A percentile compares a stretch with the other conserved stretches of the same genome.
phyloP scores from a whole-genome alignment of 208 protist species.

The Leishmania major region DNA sequence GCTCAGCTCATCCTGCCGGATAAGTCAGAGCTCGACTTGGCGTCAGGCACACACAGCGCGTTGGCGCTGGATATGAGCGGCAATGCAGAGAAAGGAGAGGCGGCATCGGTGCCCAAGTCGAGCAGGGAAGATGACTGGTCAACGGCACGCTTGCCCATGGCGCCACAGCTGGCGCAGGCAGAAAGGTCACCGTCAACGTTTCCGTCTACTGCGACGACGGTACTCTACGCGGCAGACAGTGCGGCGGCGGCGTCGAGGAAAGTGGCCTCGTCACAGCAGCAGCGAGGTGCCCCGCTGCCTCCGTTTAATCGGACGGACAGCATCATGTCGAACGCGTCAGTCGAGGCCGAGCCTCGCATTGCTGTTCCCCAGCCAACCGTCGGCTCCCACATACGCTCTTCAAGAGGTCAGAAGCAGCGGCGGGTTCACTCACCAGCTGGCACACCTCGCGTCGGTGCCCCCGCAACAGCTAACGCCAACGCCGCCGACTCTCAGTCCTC shows the following conservation, averaged over 20 bases:
- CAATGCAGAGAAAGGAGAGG: background rate
- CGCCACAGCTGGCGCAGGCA: background rate
- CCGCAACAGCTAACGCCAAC: background rate
- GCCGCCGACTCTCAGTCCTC: background rate
- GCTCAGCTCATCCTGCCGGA: constrained; percentile 8
- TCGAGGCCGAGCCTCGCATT: constrained; percentile 14
- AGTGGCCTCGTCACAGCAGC: constrained; percentile 2
- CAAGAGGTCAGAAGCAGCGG: background rate
- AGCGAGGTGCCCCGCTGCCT: background rate
- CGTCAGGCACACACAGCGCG: background rate
- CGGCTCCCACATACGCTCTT: constrained; percentile 2
- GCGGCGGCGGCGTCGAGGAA: background rate
- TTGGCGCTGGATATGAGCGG: background rate
- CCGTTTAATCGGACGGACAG: background rate
- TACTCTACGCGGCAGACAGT: background rate
- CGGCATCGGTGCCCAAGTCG: background rate
- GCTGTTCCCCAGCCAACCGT: constrained; percentile 17
- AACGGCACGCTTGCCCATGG: background rate
- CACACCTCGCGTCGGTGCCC: background rate
- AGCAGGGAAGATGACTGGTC: background rate
- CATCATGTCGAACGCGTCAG: constrained; percentile 5
- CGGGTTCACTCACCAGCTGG: background rate
- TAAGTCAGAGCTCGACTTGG: background rate
- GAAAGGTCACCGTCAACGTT: background rate
- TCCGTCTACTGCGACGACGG: background rate